These are phyloP conservation scores for Fragaria vesca DNA, from an alignment of 306 rosid species.

Conservation along the genomic window DNA sequence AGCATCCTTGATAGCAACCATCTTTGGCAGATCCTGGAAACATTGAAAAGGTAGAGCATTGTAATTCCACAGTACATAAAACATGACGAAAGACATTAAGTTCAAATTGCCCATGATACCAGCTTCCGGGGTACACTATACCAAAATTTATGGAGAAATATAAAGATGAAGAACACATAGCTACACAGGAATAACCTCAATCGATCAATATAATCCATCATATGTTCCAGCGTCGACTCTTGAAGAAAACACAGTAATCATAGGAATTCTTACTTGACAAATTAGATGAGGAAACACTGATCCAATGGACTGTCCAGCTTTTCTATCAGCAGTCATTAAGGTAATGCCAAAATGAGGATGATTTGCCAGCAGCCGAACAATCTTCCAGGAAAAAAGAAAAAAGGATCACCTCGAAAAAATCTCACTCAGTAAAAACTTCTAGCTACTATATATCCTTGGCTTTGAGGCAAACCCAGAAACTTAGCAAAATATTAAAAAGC, in stretches of 20 bases:
- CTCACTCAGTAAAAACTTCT: background rate
- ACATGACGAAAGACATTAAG: background rate
- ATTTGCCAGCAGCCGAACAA: conserved; percentile 83
- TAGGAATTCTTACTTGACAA: conserved; percentile 55
- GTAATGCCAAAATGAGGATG: conserved; percentile 81
- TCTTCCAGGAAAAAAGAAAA: conserved; percentile 42
- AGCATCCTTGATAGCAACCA: conserved; percentile 88
- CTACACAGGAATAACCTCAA: background rate
- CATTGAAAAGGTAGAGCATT: conserved; percentile 18
- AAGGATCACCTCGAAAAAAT: conserved; percentile 19
- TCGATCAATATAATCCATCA: background rate
- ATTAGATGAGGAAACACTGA: conserved; percentile 84
- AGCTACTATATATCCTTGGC: background rate
- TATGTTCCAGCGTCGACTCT: background rate
- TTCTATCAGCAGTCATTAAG: conserved; percentile 83
- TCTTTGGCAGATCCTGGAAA: conserved; percentile 71
- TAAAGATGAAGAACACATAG: background rate
- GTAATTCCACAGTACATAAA: conserved; percentile 5
- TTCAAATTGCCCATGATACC: background rate
- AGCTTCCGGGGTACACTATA: background rate
- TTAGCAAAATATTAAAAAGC: background rate
- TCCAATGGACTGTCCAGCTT: conserved; percentile 85
- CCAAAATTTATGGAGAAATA: background rate
- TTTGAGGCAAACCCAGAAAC: background rate
- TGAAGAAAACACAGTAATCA: background rate